Conservation (phyloP, 2,329 filamentous ascomycete species). For the Penicillium sp. region DNA sequence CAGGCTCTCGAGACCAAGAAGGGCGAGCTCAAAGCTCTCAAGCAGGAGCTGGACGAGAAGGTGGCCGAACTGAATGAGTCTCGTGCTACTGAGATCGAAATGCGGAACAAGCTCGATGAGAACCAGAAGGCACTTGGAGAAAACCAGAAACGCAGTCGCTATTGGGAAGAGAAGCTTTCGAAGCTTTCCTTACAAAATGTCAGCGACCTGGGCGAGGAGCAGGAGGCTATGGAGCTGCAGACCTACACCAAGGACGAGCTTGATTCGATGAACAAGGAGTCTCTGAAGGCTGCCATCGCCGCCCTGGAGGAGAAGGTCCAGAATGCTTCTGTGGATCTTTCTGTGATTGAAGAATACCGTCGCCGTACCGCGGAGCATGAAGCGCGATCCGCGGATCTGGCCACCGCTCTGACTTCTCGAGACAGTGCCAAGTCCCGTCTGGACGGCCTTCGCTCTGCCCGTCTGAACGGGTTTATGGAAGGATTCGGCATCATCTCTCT, state of each 20-base stretch:
- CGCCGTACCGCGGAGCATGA: conserved; percentile 83
- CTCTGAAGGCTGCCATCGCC: conserved; percentile 67
- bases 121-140: conserved; percentile 87
- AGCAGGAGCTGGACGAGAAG: conserved; percentile 85
- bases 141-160: conserved; percentile 79
- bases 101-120: conserved; percentile 97
- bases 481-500: conserved; percentile 94
- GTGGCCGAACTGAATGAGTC: conserved; percentile 84
- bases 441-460: conserved; percentile 86
- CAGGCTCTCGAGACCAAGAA: conserved; percentile 76
- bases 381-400: conserved; percentile 80
- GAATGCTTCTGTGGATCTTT: conserved; percentile 83
- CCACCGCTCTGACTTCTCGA: conserved; percentile 73
- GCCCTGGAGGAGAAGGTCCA: conserved; percentile 75
- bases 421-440: conserved; percentile 90
- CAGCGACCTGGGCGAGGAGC: conserved; percentile 67
- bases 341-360: conserved; percentile 86
- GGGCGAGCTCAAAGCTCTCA: conserved; percentile 76
- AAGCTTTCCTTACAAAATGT: conserved; percentile 85
- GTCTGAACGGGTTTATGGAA: conserved; percentile 97
- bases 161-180: conserved; percentile 88
- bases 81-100: conserved; percentile 89
- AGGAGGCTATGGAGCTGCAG: conserved; percentile 60
- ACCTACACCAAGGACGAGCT: conserved; percentile 76
- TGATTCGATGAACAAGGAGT: conserved; percentile 64